Conservation (phyloP, 371 early-diverging fungal species). For the Sporodiniella umbellata region DNA sequence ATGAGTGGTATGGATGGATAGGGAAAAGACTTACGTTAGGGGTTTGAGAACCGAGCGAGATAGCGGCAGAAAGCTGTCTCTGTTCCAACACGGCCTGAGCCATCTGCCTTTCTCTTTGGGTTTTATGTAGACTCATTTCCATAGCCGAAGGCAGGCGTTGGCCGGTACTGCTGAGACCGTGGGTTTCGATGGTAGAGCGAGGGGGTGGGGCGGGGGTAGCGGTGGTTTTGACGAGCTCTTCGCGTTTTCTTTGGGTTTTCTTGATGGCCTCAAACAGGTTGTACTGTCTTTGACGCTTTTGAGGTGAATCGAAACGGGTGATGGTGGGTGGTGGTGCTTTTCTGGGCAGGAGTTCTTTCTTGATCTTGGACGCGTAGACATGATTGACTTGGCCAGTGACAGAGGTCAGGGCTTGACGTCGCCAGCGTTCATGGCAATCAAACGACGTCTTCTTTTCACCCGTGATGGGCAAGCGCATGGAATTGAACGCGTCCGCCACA, state of each 20-base stretch:
- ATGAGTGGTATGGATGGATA: too few relatives aligned
- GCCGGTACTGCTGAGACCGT: conserved; percentile 43
- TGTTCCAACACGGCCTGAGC: conserved; percentile 68
- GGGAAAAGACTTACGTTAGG: conserved; percentile 15
- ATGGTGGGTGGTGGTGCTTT: conserved; percentile 27
- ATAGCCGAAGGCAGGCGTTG: conserved; percentile 63
- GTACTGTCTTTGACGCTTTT: conserved; percentile 36
- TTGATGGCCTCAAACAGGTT: conserved; percentile 49
- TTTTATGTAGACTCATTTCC: conserved; percentile 70
- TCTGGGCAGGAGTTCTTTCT: neutral
- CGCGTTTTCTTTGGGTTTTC: conserved; percentile 46
- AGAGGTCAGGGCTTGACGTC: conserved; percentile 40
- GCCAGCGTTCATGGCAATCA: conserved; percentile 64
- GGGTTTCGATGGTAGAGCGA: conserved; percentile 41
- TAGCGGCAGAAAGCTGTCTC: conserved; percentile 55
- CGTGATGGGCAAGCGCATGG: conserved; percentile 48
- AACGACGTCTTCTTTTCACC: conserved; percentile 62
- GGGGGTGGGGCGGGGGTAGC: conserved; percentile 27
- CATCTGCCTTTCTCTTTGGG: conserved; percentile 69
- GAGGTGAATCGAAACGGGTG: conserved; percentile 33
- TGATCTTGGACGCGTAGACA: conserved; percentile 22
- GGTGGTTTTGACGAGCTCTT: conserved; percentile 33
- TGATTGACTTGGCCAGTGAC: conserved; percentile 45
- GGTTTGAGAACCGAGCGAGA: conserved; percentile 19
- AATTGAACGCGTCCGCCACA: conserved; percentile 59